phyloP scores from a whole-genome alignment of 2,329 filamentous ascomycete species.

The Phialophora tarda region DNA sequence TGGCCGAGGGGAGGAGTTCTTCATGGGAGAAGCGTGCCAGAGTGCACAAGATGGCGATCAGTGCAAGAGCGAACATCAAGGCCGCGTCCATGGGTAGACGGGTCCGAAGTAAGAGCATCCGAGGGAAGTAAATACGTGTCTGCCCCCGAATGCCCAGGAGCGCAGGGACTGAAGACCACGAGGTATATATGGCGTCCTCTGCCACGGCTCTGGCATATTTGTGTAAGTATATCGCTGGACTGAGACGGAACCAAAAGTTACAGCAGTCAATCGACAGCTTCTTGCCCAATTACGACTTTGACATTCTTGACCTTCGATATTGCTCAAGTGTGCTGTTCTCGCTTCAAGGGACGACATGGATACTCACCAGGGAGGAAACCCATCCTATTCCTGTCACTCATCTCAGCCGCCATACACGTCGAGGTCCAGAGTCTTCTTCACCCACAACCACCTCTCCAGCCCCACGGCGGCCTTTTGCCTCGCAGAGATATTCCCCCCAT shows the following conservation, averaged over 20 bases:
- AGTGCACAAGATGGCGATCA: slow-evolving; percentile 81
- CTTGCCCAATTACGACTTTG: not conserved
- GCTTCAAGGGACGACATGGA: not conserved
- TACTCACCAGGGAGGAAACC: not conserved
- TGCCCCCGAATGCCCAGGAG: not conserved
- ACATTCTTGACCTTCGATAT: not conserved
- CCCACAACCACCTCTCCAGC: slow-evolving; percentile 20
- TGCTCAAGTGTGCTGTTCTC: not conserved
- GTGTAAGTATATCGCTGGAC: not conserved
- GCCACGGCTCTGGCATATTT: not conserved
- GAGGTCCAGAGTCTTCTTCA: slow-evolving; percentile 19
- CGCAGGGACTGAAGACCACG: not conserved
- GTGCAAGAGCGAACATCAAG: slow-evolving; percentile 73
- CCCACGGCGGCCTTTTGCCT: slow-evolving; percentile 15
- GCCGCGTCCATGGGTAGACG: slow-evolving; percentile 42
- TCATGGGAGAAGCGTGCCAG: slow-evolving; percentile 82
- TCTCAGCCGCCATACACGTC: slow-evolving; percentile 1
- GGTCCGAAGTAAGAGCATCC: slow-evolving; percentile 19
- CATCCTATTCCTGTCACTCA: not conserved
- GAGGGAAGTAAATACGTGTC: slow-evolving; percentile 13
- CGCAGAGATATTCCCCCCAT: slow-evolving; percentile 13
- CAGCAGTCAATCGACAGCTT: not conserved
- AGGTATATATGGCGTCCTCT: not conserved
- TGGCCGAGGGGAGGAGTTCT: slow-evolving; percentile 81
- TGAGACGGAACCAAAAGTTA: not conserved